These are phyloP conservation scores for Scedosporium boydii DNA, from an alignment of 2,329 filamentous ascomycete species.

Conservation along the genomic window DNA sequence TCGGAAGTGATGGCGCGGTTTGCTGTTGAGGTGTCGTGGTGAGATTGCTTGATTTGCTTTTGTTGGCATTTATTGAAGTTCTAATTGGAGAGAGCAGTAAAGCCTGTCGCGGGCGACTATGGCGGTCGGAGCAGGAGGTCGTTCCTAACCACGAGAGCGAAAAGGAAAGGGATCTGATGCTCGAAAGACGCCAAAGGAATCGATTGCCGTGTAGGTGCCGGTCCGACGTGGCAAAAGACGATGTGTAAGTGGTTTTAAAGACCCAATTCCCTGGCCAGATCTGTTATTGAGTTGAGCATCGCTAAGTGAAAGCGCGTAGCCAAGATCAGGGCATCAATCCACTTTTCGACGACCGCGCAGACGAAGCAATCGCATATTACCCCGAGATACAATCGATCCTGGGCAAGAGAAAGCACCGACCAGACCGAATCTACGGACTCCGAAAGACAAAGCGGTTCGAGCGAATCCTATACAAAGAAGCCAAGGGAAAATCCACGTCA, in stretches of 20 bases:
- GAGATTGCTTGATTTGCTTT: background rate
- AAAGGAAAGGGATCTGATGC: background rate
- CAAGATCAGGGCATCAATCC: slow-evolving; percentile 1
- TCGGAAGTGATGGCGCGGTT: background rate
- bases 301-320: background rate
- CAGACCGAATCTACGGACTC: slow-evolving; percentile 1
- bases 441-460: background rate
- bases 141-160: background rate
- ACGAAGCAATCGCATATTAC: background rate
- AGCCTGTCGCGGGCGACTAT: background rate
- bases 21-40: slow-evolving; percentile 2
- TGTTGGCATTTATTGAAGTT: background rate
- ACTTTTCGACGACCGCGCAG: background rate
- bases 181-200: background rate
- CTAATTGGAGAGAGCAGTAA: background rate
- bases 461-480: background rate
- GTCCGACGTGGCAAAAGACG: background rate
- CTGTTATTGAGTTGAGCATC: background rate
- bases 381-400: background rate
- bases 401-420: background rate
- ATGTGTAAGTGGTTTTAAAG: background rate
- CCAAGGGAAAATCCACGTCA: background rate
- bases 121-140: slow-evolving; percentile 1
- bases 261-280: background rate
- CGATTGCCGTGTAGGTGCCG: background rate